phyloP scores from a whole-genome alignment of 345 rosid species.

The Angophora floribunda region DNA sequence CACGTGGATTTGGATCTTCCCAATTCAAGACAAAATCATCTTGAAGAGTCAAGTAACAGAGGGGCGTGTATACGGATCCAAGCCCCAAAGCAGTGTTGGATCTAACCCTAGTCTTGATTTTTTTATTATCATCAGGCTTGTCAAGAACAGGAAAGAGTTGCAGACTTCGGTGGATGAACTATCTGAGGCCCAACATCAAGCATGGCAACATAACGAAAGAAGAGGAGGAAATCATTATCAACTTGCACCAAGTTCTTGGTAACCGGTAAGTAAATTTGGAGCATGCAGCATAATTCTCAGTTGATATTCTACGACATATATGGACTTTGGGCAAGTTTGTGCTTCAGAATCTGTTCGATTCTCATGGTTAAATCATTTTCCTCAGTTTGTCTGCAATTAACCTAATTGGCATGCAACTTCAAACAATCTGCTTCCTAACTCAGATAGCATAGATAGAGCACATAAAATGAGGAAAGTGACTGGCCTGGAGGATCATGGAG shows the following conservation, averaged over 20 bases:
- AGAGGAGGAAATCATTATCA: conserved; percentile 4
- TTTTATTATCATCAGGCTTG: background rate
- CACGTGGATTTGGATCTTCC: background rate
- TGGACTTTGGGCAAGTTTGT: background rate
- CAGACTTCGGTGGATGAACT: conserved; percentile 15
- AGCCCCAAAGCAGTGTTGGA: background rate
- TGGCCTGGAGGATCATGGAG: too few relatives aligned
- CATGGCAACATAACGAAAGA: conserved; percentile 1
- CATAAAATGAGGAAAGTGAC: too few relatives aligned
- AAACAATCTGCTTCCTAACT: too few relatives aligned
- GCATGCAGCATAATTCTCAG: background rate
- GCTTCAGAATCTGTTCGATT: too few relatives aligned
- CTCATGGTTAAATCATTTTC: too few relatives aligned
- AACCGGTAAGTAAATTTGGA: background rate
- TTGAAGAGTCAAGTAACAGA: background rate
- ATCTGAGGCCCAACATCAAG: conserved; percentile 6
- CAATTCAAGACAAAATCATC: background rate
- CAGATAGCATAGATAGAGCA: too few relatives aligned
- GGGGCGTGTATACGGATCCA: background rate
- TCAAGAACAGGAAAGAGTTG: conserved; percentile 8
- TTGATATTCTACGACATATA: background rate
- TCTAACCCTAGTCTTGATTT: background rate
- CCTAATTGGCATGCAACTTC: too few relatives aligned
- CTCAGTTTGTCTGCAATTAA: too few relatives aligned
- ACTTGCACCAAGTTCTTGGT: background rate